Percentiles rank a stretch among this genome's conserved stretches.
Conservation (phyloP, 2,329 filamentous ascomycete genomes). For the Grosmannia clavigera region DNA sequence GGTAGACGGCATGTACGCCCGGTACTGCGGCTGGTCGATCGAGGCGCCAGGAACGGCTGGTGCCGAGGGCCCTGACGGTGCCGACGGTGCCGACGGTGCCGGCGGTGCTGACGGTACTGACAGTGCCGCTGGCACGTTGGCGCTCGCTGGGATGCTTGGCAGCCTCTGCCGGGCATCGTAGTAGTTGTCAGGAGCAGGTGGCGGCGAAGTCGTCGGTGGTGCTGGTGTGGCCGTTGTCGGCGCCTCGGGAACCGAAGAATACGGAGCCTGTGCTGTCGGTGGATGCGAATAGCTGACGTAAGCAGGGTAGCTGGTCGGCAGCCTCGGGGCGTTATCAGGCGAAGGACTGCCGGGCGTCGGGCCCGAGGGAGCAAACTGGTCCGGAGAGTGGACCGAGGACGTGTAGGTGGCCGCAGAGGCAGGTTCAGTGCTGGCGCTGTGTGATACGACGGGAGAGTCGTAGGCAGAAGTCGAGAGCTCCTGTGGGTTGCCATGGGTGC, state of each 20-base stretch:
- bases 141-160: conserved; percentile 18
- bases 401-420: conserved; percentile 30
- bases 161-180: conserved; percentile 36
- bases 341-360: conserved; percentile 14
- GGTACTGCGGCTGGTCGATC: conserved; percentile 37
- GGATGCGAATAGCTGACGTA: conserved; percentile 23
- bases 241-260: background rate
- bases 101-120: conserved; percentile 7
- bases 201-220: conserved; percentile 15
- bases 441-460: conserved; percentile 54
- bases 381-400: conserved; percentile 34
- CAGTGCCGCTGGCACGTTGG: background rate
- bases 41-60: background rate
- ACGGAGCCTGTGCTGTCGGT: conserved; percentile 12
- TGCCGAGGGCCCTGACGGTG: background rate
- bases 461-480: conserved; percentile 69
- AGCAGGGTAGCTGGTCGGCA: conserved; percentile 25
- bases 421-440: conserved; percentile 23
- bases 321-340: background rate
- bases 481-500: conserved; percentile 60
- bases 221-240: conserved; percentile 11
- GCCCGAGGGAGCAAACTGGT: conserved; percentile 25
- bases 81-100: background rate
- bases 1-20: conserved; percentile 42
- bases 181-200: conserved; percentile 16